A percentile compares a stretch with the other conserved stretches of the same genome.
Evolutionary conservation across 2,329 filamentous ascomycete species (phyloP).

Genomic region (Fonsecaea pugnacius): DNA sequence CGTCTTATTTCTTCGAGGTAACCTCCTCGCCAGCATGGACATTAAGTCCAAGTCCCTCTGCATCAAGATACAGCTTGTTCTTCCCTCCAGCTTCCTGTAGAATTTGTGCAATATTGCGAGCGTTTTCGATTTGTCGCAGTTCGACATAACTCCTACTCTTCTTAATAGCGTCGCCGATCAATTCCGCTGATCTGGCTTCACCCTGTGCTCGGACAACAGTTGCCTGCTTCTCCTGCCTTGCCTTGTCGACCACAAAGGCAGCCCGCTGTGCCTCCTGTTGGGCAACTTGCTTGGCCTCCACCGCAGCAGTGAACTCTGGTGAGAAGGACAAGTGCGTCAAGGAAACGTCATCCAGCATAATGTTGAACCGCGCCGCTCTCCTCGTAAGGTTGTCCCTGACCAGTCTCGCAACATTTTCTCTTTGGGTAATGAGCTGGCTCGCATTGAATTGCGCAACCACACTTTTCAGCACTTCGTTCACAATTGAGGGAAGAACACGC

Average conservation of each 20-base stretch:
- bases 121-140: constrained; percentile 97
- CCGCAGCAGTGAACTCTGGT: constrained; percentile 70
- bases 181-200: constrained; percentile 95
- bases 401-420: constrained; percentile 90
- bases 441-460: constrained; percentile 99
- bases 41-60: constrained; percentile 88
- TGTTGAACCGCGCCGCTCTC: constrained; percentile 94
- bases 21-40: constrained; percentile 56
- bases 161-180: constrained; percentile 99
- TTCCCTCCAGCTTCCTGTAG: constrained; percentile 82
- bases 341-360: constrained; percentile 94
- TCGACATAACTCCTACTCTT: constrained; percentile 97
- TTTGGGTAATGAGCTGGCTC: constrained; percentile 96
- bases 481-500: constrained; percentile 92
- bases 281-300: constrained; percentile 71
- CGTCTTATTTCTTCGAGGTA: constrained; percentile 18
- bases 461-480: constrained; percentile 98
- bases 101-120: constrained; percentile 81
- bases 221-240: constrained; percentile 98
- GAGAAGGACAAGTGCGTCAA: constrained; percentile 77
- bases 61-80: constrained; percentile 94
- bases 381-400: constrained; percentile 91
- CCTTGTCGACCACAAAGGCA: constrained; percentile 98
- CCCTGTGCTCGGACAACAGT: constrained; percentile 98
- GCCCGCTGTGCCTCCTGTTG: constrained; percentile 95